Conservation (phyloP, 2,329 filamentous ascomycete species). For the Trichoderma aggressivum region DNA sequence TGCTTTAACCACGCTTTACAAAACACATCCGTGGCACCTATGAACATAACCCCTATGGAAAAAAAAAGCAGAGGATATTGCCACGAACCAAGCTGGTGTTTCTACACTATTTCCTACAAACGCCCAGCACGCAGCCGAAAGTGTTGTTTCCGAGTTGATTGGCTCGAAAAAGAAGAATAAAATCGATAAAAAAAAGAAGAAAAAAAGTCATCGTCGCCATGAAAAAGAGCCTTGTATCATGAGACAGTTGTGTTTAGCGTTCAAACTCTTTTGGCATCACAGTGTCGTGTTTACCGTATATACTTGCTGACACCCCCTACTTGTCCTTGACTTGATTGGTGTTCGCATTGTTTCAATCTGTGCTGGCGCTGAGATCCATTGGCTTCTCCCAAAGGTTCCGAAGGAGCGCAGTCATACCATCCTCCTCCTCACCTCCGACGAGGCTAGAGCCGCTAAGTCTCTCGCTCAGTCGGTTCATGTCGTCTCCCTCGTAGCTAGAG, state of each 20-base stretch:
- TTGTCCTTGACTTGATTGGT: neutral
- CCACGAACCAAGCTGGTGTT: neutral
- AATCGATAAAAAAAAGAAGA: neutral
- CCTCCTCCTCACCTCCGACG: slow-evolving; percentile 48
- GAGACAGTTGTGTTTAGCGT: neutral
- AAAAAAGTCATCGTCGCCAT: neutral
- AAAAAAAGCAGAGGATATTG: neutral
- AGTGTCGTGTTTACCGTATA: neutral
- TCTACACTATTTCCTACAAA: slow-evolving; percentile 5
- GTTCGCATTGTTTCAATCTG: neutral
- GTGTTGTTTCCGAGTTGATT: neutral
- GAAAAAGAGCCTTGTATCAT: neutral
- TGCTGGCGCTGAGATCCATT: slow-evolving; percentile 54
- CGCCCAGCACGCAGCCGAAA: neutral
- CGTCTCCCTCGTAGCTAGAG: slow-evolving; percentile 47
- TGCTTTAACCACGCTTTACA: neutral
- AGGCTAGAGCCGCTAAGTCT: slow-evolving; percentile 49
- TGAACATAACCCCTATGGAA: neutral
- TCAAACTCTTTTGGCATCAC: neutral
- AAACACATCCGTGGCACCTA: neutral
- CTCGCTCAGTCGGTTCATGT: slow-evolving; percentile 40
- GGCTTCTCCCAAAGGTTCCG: slow-evolving; percentile 62
- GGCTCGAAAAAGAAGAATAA: neutral
- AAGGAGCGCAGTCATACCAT: slow-evolving; percentile 49
- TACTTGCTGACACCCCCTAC: neutral